Base-by-base conservation (phyloP, 2,329 filamentous ascomycete species). In the Podosphaera fusca region DNA sequence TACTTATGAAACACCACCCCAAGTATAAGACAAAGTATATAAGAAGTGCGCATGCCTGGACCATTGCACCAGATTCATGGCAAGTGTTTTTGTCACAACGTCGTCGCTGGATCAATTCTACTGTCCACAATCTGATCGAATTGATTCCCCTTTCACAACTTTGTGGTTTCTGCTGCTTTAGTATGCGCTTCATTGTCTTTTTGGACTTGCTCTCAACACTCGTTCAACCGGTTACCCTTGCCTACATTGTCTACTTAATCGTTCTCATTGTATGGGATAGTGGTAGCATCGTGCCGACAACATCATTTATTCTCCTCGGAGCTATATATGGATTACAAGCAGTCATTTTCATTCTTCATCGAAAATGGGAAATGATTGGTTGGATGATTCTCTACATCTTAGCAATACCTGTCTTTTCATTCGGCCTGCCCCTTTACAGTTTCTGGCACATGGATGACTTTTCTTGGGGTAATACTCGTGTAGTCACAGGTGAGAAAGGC, bases 401-500 rank as follows among this genome's bases (percentile, higher is more conserved):
- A 35, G 90, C 92, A 57, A 85, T 94, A 60, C 90, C 90, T 0
- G 79, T 98, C 61, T 98, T 95, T 76, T 83, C 86, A 49, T 87
- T 94, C 61, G 88, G 79, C 58, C 77, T 98, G 50, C 92, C 92
- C 0, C 73, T 98, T 34, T 96, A 96, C 70, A 78, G 90, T 55
- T 98, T 98, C 78, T 98, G 92, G 92, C 80, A 95, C 73, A 96
- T 96, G 92, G 92, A 98, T 70, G 92, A 98, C 72, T 98, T 98
- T 79, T 86, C 85, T 65, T 98, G 92, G 92, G 92, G 92, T 71
- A 98, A 95, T 71, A 98, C 92, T 46, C 90, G 92, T 80, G 80
- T 98, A 58, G 88, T 98, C 61, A 92, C 86, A 6, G 92, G 92
- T 68, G 92, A 98, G 69, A 83, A 84, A 69, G 92, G 92, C 61